Evolutionary conservation across 164 flowering plant genomes (phyloP), one percentile per base, ranked within the genome.

Genomic region (Chimonanthus praecox): DNA sequence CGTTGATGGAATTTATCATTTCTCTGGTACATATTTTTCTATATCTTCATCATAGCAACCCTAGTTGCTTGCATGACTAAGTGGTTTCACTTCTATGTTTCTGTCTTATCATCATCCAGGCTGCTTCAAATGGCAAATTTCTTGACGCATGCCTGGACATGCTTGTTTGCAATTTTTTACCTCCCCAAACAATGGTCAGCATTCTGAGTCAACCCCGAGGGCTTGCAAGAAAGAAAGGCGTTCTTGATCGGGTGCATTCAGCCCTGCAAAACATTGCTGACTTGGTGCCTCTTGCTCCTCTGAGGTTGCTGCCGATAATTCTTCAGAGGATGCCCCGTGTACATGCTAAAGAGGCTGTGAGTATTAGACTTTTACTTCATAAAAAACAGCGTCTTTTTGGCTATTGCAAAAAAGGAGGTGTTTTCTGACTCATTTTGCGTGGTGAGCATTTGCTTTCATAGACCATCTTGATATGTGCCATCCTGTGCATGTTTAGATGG

Each of bases 141-240:
- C 73, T 95, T 68, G 89, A 89, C 82, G 76, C 80, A 18, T 93
- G 91, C 78, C 83, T 95, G 83, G 87, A 85, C 6, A 89, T 87
- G 92, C 93, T 95, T 58, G 89, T 95, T 10, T 65, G 71, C 72
- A 91, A 90, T 83, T 91, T 95, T 71, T 72, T 70, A 63, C 98
- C 98, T 0, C 96, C 97, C 7, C 5, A 18, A 21, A 67, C 68
- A 21, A 72, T 81, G 68, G n/a, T 87, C 5, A 68, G 74, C 47
- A 21, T 69, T 13, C 58, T 85, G 77, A 74, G 78, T 60, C 73
- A 79, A 63, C 90, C 10, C 15, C 83, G 80, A 44, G 90, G 90
- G 47, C 66, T 83, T 78, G 73, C 73, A 64, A 84, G 70, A 73
- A 95, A 90, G 85, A 74, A 81, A n/a, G 83, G 88, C 81, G 97